Conservation (phyloP, 1,284 basidiomycete genomes). For the Anthracocystis walkeri region DNA sequence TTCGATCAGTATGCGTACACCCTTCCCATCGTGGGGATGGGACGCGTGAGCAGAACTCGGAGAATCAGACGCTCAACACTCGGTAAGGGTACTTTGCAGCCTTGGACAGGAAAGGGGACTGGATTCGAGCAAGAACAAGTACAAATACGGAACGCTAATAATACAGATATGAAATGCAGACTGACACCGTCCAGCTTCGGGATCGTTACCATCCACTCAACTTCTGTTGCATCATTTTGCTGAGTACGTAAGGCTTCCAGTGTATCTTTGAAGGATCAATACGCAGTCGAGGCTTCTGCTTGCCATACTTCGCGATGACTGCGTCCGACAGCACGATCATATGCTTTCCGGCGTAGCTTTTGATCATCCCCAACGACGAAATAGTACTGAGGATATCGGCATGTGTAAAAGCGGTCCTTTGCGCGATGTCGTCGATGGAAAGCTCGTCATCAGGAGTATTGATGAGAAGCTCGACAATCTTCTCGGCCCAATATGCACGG, state of each 20-base stretch:
- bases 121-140: too few relatives aligned
- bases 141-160: too few relatives aligned
- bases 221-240: too few relatives aligned
- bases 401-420: slow-evolving; percentile 95
- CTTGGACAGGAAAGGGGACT: too few relatives aligned
- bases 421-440: slow-evolving; percentile 96
- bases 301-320: slow-evolving; percentile 90
- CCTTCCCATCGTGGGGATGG: too few relatives aligned
- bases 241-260: slow-evolving; percentile 83
- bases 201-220: slow-evolving; percentile 50
- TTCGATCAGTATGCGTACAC: too few relatives aligned
- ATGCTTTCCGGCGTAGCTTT: slow-evolving; percentile 94
- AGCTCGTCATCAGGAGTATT: slow-evolving; percentile 76
- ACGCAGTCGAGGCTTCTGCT: slow-evolving; percentile 81
- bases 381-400: slow-evolving; percentile 99
- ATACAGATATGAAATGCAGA: background rate
- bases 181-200: background rate
- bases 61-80: too few relatives aligned
- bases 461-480: slow-evolving; percentile 90
- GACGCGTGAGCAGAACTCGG: too few relatives aligned
- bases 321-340: slow-evolving; percentile 91
- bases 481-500: slow-evolving; percentile 96
- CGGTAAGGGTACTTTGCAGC: too few relatives aligned
- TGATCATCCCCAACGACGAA: slow-evolving; percentile 92
- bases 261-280: slow-evolving; percentile 83